Base-by-base conservation (phyloP, 495 filamentous ascomycete genomes). In the Amniculicola lignicola region DNA sequence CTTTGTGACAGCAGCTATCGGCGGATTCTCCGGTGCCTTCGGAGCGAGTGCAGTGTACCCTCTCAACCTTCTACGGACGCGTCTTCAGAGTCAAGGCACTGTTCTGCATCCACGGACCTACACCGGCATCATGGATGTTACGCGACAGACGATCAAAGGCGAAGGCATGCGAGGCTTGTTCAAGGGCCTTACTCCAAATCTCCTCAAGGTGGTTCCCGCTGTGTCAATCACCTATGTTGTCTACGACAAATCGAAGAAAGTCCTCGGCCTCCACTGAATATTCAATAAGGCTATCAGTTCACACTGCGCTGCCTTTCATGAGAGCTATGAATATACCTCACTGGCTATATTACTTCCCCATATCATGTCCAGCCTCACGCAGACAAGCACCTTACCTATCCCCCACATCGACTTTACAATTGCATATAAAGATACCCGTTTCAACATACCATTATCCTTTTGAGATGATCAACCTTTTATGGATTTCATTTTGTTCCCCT, bases 221-320 rank as follows among this genome's bases (percentile, higher is more conserved):
- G 88, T 99, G 21, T 94, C 88, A 54, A 99, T 99, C 70, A 75
- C 92, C 36, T 98, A 95, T 76, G 87, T 97, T 69, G 90, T 93
- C 43, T 98, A 98, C 68, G 93, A 98, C 70, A 95, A 96, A 65
- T 81, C 88, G 44, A 98, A 98, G 75, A 82, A 79, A 48, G 68
- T 85, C 23, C 74, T 96, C 56, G 79, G 83, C 18, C 73, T 96
- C 52, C 82, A 73, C 59, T 92, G 67, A 78, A 27, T 28, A 23
- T 3, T n/a, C 14, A 49, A 33, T 33, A n/a, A n/a, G n/a, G n/a
- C n/a, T n/a, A n/a, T n/a, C n/a, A n/a, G n/a, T n/a, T n/a, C n/a
- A n/a, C n/a, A n/a, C n/a, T n/a, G n/a, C n/a, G n/a, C n/a, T n/a
- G n/a, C n/a, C n/a, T n/a, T n/a, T n/a, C n/a, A n/a, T n/a, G n/a